Base-by-base conservation (phyloP, 2,329 filamentous ascomycete genomes). In the Phaeosphaeriaceae sp. region DNA sequence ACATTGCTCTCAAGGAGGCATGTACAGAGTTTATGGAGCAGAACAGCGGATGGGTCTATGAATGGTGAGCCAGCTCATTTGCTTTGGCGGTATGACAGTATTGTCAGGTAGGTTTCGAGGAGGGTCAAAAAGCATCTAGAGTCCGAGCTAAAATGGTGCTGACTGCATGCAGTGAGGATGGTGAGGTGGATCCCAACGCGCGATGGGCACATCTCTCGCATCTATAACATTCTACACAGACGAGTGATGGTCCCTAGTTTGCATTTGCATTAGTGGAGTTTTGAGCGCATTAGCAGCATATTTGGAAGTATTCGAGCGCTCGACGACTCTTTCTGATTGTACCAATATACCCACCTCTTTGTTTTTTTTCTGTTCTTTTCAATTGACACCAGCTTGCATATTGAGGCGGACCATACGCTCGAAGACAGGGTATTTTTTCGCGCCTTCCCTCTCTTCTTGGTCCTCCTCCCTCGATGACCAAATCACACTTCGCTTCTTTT, bases 11-110 rank as follows among this genome's bases (percentile, higher is more conserved):
- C 58, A 92, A 89, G 75, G 86, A 91, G 54, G 94, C 92, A 0
- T 96, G 93, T 72, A 88, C 91, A 48, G 91, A 95, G 66, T 98
- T 97, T 70, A 81, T 97, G 58, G 85, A 91, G 26, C 83, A 91
- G 67, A 97, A 97, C 70, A 70, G 63, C 23, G 94, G 93, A 10
- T 97, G 95, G 92, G 93, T 93, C 0, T 93, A 91, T 42, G 94
- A 97, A 75, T 98, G 91, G 90, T 97, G 81, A 69, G 74, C 54
- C 54, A 52, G 61, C 65, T 63, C 56, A 54, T 65, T 63, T 44
- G 59, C 53, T 58, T 32, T 52, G 56, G 52, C 44, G n/a, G 15
- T 56, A 49, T 43, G 56, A 50, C 44, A 40, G 35, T 56, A 49
- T 43, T 54, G 56, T 58, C 24, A 56, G 65, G 61, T 56, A 63